Conservation (phyloP, 176 grass and related monocot genomes). For the Urochloa ruziziensis region DNA sequence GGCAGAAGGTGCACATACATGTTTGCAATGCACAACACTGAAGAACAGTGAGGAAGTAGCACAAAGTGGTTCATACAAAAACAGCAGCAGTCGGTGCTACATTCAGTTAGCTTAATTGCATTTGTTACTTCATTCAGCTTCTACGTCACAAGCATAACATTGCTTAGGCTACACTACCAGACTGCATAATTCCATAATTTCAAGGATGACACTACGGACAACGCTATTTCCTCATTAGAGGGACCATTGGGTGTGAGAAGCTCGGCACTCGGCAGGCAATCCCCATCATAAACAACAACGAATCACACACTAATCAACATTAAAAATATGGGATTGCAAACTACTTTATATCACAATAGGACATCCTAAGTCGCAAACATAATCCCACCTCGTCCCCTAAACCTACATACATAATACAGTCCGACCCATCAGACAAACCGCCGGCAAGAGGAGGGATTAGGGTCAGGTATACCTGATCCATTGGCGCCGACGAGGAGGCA, state of each 20-base stretch:
- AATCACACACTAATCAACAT: neutral
- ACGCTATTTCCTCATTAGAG: neutral
- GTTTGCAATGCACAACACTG: neutral
- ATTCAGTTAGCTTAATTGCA: neutral
- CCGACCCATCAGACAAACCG: neutral
- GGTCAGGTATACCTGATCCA: constrained; percentile 59
- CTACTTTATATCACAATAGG: neutral
- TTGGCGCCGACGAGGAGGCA: constrained; percentile 95
- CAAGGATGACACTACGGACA: neutral
- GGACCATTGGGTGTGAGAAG: neutral
- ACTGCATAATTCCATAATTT: neutral
- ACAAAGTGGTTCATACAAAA: neutral
- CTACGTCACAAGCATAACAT: neutral
- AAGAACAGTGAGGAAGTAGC: neutral
- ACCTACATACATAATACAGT: neutral
- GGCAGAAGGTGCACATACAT: neutral
- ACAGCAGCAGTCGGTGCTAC: neutral
- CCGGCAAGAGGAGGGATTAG: neutral
- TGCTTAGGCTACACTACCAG: neutral
- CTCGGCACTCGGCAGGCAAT: neutral
- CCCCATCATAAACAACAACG: neutral
- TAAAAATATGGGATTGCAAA: neutral
- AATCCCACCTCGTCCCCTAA: neutral
- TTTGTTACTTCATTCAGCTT: neutral
- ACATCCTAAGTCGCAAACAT: neutral